Percentiles rank a stretch among this genome's conserved stretches.
Evolutionary conservation across 768 basidiomycete species (phyloP).

Genomic region (Suillus americanus): DNA sequence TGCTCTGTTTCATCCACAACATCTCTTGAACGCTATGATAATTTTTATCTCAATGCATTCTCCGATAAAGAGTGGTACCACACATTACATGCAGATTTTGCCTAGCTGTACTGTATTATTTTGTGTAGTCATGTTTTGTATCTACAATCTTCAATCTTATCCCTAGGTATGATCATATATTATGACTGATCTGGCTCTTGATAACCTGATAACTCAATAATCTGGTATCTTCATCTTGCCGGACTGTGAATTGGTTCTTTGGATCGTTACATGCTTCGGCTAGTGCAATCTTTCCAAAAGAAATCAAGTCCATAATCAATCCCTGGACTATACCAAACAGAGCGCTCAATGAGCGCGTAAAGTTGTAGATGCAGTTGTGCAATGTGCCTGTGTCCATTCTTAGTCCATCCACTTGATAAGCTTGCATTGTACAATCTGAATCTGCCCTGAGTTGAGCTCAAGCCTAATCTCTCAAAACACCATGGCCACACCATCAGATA

Average conservation of each 20-base stretch:
- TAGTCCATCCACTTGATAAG: neutral
- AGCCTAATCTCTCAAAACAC: neutral
- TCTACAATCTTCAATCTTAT: neutral
- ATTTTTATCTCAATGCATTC: no score
- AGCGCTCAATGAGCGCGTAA: neutral
- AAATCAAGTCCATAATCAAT: neutral
- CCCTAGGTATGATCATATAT: neutral
- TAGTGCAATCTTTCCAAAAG: no score
- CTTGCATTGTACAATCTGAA: neutral
- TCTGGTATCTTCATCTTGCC: neutral
- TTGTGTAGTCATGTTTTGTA: neutral
- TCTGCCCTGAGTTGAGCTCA: neutral
- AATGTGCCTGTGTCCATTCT: neutral
- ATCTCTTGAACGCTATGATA: no score
- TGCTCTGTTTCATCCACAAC: no score
- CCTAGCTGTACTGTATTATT: neutral
- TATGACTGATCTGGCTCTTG: neutral
- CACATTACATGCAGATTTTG: neutral
- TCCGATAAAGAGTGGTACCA: conserved; percentile 5
- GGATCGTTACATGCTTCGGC: neutral
- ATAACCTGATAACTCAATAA: neutral
- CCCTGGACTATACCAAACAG: neutral
- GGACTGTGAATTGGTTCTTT: neutral
- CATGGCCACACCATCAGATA: neutral
- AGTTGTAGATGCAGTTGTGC: no score